These are phyloP conservation scores for Osmanthus fragrans DNA, from an alignment of 257 asterid genomes.

Conservation along the genomic window DNA sequence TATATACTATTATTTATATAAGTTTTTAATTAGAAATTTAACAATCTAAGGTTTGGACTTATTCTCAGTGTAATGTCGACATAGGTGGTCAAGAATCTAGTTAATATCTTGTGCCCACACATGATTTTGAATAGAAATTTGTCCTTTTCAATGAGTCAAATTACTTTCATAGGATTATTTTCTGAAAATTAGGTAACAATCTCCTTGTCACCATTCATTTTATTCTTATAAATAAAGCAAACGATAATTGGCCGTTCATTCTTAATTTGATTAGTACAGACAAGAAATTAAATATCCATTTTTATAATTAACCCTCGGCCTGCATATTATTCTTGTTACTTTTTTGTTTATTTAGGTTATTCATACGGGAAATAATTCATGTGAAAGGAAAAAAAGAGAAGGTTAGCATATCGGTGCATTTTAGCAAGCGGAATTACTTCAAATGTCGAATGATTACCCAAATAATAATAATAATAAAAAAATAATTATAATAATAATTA, in stretches of 20 bases:
- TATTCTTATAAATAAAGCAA: background rate
- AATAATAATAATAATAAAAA: too few relatives aligned
- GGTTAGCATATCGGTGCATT: too few relatives aligned
- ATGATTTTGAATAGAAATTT: background rate
- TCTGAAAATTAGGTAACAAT: background rate
- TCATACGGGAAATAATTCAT: too few relatives aligned
- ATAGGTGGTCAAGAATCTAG: background rate
- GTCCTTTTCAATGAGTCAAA: background rate
- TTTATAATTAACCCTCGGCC: too few relatives aligned
- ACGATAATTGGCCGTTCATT: constrained; percentile 2
- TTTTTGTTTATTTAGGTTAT: too few relatives aligned
- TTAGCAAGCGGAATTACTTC: too few relatives aligned
- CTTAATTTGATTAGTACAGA: background rate
- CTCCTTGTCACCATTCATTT: background rate
- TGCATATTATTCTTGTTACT: too few relatives aligned
- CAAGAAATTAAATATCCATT: background rate
- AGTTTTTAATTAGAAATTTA: too few relatives aligned
- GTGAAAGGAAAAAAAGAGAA: too few relatives aligned
- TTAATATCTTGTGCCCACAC: background rate
- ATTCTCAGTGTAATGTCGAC: background rate
- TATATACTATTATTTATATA: background rate
- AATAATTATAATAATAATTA: too few relatives aligned
- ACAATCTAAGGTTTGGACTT: background rate
- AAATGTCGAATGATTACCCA: too few relatives aligned
- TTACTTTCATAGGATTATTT: background rate